Conservation (phyloP, 2,329 filamentous ascomycete species). For the Alternaria hordeiaustralica region DNA sequence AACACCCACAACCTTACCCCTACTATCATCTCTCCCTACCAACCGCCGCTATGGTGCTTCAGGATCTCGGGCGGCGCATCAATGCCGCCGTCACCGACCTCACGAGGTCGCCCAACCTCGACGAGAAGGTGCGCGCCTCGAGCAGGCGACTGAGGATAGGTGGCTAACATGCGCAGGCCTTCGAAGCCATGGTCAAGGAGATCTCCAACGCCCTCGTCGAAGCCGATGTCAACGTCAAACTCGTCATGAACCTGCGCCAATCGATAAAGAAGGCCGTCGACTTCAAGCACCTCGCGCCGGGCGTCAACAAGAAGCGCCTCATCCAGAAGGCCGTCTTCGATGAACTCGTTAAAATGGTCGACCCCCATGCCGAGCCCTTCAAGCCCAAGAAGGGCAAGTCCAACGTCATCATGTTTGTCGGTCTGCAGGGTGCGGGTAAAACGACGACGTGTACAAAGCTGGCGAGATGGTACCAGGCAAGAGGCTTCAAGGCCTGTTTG, state of each 20-base stretch:
- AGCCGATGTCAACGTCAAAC: constrained; percentile 95
- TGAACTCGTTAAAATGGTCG: constrained; percentile 92
- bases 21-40: constrained; percentile 10
- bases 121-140: constrained; percentile 76
- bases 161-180: constrained; percentile 69
- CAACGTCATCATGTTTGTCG: constrained; percentile 99
- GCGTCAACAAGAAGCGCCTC: constrained; percentile 96
- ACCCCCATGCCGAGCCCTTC: constrained; percentile 93
- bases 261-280: constrained; percentile 91
- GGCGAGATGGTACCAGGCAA: constrained; percentile 89
- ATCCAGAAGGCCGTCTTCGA: constrained; percentile 99
- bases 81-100: constrained; percentile 95
- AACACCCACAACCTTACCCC: constrained; percentile 7
- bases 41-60: constrained; percentile 80
- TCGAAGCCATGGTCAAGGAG: constrained; percentile 98
- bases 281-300: constrained; percentile 88
- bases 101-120: constrained; percentile 88
- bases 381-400: constrained; percentile 95
- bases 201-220: constrained; percentile 95
- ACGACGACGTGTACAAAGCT: constrained; percentile 98
- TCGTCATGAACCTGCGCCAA: constrained; percentile 89
- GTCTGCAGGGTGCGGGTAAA: constrained; percentile 95
- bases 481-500: constrained; percentile 90
- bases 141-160: constrained; percentile 12
- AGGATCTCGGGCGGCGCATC: constrained; percentile 98